phyloP scores from a whole-genome alignment of 1,284 basidiomycete species.

The Pseudozyma pruni region DNA sequence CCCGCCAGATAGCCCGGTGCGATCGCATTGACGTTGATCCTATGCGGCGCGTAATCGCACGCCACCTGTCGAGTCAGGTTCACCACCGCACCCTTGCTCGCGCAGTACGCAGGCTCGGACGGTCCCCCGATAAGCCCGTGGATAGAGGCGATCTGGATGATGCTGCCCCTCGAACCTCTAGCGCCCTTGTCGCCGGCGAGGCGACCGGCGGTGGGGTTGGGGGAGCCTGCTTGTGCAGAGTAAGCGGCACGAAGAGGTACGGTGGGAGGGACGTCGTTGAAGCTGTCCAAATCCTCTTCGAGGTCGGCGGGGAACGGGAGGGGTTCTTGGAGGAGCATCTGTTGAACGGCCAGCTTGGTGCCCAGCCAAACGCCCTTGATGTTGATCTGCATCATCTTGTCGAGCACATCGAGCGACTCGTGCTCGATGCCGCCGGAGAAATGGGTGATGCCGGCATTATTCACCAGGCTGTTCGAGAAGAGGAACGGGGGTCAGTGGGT shows the following conservation, averaged over 20 bases:
- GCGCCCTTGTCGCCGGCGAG: constrained; percentile 31
- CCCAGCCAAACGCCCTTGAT: constrained; percentile 46
- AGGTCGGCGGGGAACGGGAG: constrained; percentile 35
- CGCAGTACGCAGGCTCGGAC: constrained; percentile 44
- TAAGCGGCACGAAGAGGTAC: constrained; percentile 20
- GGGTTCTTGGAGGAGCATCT: constrained; percentile 48
- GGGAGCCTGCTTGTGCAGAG: constrained; percentile 15
- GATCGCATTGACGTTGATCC: constrained; percentile 53
- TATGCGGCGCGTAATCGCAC: constrained; percentile 42
- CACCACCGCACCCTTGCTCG: constrained; percentile 40
- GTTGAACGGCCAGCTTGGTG: constrained; percentile 38
- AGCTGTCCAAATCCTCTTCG: constrained; percentile 44
- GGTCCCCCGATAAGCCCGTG: constrained; percentile 50
- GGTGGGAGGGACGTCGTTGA: constrained; percentile 12
- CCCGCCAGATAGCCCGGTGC: constrained; percentile 37
- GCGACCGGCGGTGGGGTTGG: constrained; percentile 31
- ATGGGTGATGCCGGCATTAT: constrained; percentile 35
- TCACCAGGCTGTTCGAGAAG: constrained; percentile 36
- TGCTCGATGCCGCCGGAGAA: constrained; percentile 41
- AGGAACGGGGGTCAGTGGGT: too few relatives aligned
- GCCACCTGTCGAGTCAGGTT: constrained; percentile 47
- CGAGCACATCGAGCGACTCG: constrained; percentile 35
- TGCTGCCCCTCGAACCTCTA: constrained; percentile 38
- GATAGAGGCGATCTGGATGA: constrained; percentile 48
- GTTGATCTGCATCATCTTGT: constrained; percentile 47